These are phyloP conservation scores for Colletotrichum tamarilloi DNA, from an alignment of 2,329 filamentous ascomycete species.

Conservation along the genomic window DNA sequence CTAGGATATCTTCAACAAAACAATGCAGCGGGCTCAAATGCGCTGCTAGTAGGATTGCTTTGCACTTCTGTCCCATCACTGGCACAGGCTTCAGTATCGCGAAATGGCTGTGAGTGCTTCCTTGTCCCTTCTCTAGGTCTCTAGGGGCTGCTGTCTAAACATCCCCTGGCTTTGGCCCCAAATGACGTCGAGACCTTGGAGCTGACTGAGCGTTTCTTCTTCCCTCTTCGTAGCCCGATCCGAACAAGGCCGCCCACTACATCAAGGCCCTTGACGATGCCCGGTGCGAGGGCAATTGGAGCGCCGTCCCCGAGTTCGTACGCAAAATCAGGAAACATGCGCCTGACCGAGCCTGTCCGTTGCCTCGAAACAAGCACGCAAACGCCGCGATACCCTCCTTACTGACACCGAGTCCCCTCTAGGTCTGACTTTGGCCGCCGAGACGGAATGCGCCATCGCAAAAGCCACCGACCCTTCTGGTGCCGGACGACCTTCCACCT, in stretches of 20 bases:
- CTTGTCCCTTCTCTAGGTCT: background rate
- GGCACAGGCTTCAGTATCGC: constrained; percentile 33
- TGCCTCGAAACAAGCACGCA: constrained; percentile 18
- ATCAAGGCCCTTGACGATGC: constrained; percentile 85
- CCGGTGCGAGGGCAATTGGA: constrained; percentile 89
- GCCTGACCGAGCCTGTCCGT: constrained; percentile 83
- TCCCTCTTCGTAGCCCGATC: constrained; percentile 34
- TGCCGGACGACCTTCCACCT: constrained; percentile 53
- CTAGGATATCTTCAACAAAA: constrained; percentile 20
- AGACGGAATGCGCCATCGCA: constrained; percentile 74
- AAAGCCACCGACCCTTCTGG: constrained; percentile 60
- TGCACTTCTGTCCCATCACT: constrained; percentile 10
- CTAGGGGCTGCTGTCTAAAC: constrained; percentile 5
- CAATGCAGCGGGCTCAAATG: constrained; percentile 26
- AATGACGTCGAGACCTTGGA: constrained; percentile 35
- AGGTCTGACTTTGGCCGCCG: constrained; percentile 78
- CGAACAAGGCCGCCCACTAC: constrained; percentile 84
- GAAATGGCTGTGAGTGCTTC: constrained; percentile 50
- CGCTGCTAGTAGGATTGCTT: constrained; percentile 29
- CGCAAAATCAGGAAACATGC: constrained; percentile 96
- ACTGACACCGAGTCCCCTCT: constrained; percentile 34
- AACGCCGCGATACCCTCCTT: constrained; percentile 29
- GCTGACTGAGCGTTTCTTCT: constrained; percentile 22
- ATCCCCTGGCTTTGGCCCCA: constrained; percentile 14
- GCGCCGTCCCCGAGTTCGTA: constrained; percentile 85